phyloP scores from a whole-genome alignment of 441 rosid species.

The Erodium trifolium region DNA sequence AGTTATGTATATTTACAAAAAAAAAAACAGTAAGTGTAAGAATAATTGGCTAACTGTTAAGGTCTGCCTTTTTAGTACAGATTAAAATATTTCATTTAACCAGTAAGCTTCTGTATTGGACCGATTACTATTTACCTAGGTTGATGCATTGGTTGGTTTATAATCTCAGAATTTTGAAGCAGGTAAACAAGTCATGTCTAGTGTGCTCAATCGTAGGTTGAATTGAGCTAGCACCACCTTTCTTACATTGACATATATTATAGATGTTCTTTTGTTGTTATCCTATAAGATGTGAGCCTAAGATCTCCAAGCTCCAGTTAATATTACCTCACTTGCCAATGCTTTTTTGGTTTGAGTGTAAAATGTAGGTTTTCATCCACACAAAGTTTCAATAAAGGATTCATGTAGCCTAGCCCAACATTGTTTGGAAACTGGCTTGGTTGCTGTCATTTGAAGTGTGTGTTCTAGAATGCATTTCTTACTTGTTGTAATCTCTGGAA shows the following conservation, averaged over 20 bases:
- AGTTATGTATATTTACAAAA: background rate
- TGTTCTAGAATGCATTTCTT: background rate
- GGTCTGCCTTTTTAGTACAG: background rate
- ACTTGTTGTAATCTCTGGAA: background rate
- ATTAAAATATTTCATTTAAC: background rate
- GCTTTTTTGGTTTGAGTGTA: background rate
- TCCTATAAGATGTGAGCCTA: conserved; percentile 5
- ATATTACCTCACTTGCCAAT: background rate
- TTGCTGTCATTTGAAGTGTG: background rate
- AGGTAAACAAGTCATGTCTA: no score
- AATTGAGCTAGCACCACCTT: background rate
- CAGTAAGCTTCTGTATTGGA: background rate
- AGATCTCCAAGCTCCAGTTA: background rate
- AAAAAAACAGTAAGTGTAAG: background rate
- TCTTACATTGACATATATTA: background rate
- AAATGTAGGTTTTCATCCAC: background rate
- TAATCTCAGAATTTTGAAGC: background rate
- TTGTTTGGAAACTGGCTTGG: background rate
- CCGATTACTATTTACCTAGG: background rate
- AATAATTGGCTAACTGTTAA: background rate
- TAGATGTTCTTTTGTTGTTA: background rate
- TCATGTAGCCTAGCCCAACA: background rate
- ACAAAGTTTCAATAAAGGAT: background rate
- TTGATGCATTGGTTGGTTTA: background rate
- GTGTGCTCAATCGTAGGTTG: background rate